These are phyloP conservation scores for Fusarium sp. DNA, from an alignment of 2,329 filamentous ascomycete genomes.

Conservation along the genomic window DNA sequence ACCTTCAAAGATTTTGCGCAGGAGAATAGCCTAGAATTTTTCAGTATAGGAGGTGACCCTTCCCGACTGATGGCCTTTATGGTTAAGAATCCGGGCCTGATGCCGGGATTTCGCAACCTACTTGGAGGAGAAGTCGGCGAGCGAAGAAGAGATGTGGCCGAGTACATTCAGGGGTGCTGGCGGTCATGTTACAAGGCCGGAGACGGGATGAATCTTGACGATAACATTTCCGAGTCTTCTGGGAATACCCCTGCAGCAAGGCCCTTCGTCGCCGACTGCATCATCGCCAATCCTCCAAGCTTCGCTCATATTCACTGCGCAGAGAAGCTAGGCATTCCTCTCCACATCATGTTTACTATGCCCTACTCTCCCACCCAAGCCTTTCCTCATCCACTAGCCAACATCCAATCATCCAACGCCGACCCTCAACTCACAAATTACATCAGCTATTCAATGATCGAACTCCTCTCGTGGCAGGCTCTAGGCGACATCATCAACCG, in stretches of 20 bases:
- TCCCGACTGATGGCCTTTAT: conserved; percentile 87
- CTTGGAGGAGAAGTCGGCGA: conserved; percentile 82
- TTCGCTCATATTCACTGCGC: conserved; percentile 82
- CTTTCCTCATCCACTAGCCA: conserved; percentile 88
- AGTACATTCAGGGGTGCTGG: conserved; percentile 88
- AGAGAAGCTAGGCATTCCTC: conserved; percentile 78
- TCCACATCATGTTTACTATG: conserved; percentile 96
- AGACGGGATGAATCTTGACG: conserved; percentile 62
- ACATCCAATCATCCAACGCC: conserved; percentile 81
- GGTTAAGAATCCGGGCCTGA: conserved; percentile 88
- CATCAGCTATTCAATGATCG: conserved; percentile 84
- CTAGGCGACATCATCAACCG: conserved; percentile 91
- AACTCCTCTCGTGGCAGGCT: conserved; percentile 94
- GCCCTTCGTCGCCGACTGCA: conserved; percentile 86
- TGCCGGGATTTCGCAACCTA: conserved; percentile 83
- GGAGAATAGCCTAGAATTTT: conserved; percentile 80
- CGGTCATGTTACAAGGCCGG: conserved; percentile 85
- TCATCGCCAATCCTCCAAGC: conserved; percentile 83
- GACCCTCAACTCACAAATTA: conserved; percentile 83
- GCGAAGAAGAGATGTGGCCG: conserved; percentile 78
- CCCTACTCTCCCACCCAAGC: conserved; percentile 88
- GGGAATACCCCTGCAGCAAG: conserved; percentile 56
- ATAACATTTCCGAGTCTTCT: conserved; percentile 62
- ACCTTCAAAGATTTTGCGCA: conserved; percentile 77
- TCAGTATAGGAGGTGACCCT: conserved; percentile 81